Base-by-base conservation (phyloP, 2,329 filamentous ascomycete genomes). In the Colletotrichum shisoi region DNA sequence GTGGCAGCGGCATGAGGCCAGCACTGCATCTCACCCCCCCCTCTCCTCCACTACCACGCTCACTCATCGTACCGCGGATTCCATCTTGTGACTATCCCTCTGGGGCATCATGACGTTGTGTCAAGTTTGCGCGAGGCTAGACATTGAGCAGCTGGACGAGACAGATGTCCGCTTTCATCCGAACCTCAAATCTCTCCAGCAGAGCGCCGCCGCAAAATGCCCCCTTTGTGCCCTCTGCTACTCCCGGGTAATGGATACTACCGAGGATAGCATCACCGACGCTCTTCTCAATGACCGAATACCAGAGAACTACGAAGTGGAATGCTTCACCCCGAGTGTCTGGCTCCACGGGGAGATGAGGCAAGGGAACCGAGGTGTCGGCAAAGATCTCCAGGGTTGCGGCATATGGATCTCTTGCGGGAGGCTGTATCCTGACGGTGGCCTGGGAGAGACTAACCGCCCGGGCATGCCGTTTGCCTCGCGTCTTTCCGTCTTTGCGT, bases 141-240 rank as follows among this genome's bases (percentile, higher is more conserved):
- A 42, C 0, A 40, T 60, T 12, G 56, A 64, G 13, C 19, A 48
- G 15, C 19, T 39, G 31, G 39, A 34, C 31, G 46, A 21, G 7
- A 52, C 45, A 24, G 62, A 64, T 24, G 27, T 64, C 21, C 62
- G 48, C 3, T 64, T 64, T 8, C 62, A 64, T 17, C 13, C 31
- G 5, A 54, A 34, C 7, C 31, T 64, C 1, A 27, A 51, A 11
- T 42, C 62, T 1, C 57, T 61, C 5, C 17, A 46, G 31, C 45
- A 46, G 1, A 53, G 57, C 17, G 46, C 57, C 19, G 31, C 21
- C 3, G 8, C 40, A 8, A 13, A 17, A 5, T 64, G 62, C 39
- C 21, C 57, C 4, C 53, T 64, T 21, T 64, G 57, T 15, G 21
- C 17, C 40, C 62, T 64, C 1, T 46, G 46, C 37, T 19, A 52